Evolutionary conservation across 225 moss, liverwort and hornwort genomes (phyloP), one percentile per base, ranked within the genome.

Genomic region (Marchantia paleacea): DNA sequence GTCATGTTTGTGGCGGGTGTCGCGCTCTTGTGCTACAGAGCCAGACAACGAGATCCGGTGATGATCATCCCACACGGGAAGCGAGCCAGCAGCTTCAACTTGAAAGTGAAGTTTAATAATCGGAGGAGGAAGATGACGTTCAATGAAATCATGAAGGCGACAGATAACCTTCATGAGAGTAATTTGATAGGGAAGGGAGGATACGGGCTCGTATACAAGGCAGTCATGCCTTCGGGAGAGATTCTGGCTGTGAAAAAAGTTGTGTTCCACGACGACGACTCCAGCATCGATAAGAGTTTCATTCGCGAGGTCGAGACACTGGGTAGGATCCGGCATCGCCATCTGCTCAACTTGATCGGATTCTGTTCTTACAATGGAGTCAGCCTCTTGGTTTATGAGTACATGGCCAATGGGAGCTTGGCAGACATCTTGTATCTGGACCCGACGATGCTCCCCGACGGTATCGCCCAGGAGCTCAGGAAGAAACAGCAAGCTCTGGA

Each of bases 171-270:
- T 19, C 64, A 67, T 19, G 88, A 88, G 72, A 51, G 54, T 7
- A 83, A 85, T 60, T 65, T 88, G 64, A 79, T 88, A 54, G 88
- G 88, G 25, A 75, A 84, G 0, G 88, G 88, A 12, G 88, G 88
- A 10, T 85, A 82, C 31, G 88, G 88, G 3, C 78, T 84, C 0
- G 88, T 88, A 55, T 88, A 85, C 75, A 81, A 60, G 69, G 85
- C 81, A 5, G 80, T 81, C 3, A 49, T 83, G 72, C 79, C 69
- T 2, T 80, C 69, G 26, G 83, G 83, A 3, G 74, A 88, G 13
- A 63, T 83, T 70, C 78, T 85, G 26, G 88, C 88, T 0, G 88
- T 88, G 75, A 88, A 88, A 80, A 88, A 85, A 53, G 47, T 88
- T 8, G 80, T 84, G 80, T 85, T 85, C 69, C 80, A 81, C 30